Base-by-base conservation (phyloP, 805 yeast genomes). In the Yamadazyma tumulicola region DNA sequence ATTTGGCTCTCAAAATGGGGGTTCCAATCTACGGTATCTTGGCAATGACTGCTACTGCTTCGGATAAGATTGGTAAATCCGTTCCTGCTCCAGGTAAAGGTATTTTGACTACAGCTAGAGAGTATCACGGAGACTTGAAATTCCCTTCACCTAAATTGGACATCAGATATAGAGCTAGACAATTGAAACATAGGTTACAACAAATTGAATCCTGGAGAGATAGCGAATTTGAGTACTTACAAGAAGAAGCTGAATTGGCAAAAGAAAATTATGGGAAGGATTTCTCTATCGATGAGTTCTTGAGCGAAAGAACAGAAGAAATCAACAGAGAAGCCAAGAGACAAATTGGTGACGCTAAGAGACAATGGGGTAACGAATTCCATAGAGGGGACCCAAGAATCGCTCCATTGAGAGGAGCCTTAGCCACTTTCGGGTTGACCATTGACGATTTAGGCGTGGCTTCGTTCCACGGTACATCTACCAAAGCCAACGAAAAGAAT, bases 81-180 rank as follows among this genome's bases (percentile, higher is more conserved):
- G 91, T 93, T 48, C 99, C 99, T 48, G 98, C 98, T 58, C 99
- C 99, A 68, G 99, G 99, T 64, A 87, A 91, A 72, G 99, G 99
- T 82, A 85, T 93, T 49, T 76, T 93, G 74, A 93, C 98, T 42
- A 87, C 96, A 57, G 98, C 98, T 39, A 82, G 95, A 57, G 98
- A 94, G 71, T 79, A 81, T 57, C 91, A 82, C 51, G 85, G 88
- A 50, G 75, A 73, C 52, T 72, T 81, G 71, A 81, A 83, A 65
- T 83, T 77, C 73, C 78, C 82, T 50, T 69, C 93, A 38, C 82
- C 91, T 42, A 69, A 85, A 67, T 70, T 93, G 69, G 85, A 88
- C 63, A 81, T 93, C 61, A 81, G 83, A 61, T 93, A 93, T 80
- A 85, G 99, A 71, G 74, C 83, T 52, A 79, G 97, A 62, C 97